A percentile compares a stretch with the other conserved stretches of the same genome.
Evolutionary conservation across 805 yeast species (phyloP).

Genomic region (Millerago galiae): DNA sequence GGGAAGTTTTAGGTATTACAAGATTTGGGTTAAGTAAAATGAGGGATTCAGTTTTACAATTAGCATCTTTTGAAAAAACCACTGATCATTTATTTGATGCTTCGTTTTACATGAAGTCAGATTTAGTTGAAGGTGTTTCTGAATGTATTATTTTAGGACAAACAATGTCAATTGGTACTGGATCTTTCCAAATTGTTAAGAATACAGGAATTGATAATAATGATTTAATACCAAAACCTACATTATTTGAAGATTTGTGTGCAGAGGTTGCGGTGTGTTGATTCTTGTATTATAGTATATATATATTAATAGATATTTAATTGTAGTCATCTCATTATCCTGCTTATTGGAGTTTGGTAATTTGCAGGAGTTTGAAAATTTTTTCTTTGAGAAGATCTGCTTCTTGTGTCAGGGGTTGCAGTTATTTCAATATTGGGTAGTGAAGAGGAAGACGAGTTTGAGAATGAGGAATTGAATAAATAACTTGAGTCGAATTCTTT

Average conservation of each 20-base stretch:
- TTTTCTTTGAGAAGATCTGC: slow-evolving; percentile 11
- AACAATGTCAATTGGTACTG: slow-evolving; percentile 97
- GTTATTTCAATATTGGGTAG: slow-evolving; percentile 12
- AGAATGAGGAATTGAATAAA: slow-evolving; percentile 4
- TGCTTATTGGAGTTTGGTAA: slow-evolving; percentile 21
- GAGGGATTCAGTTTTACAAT: slow-evolving; percentile 95
- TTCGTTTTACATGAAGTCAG: slow-evolving; percentile 95
- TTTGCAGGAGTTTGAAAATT: slow-evolving; percentile 13
- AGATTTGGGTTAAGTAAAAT: slow-evolving; percentile 96
- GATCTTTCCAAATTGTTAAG: slow-evolving; percentile 82
- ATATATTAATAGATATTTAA: not conserved
- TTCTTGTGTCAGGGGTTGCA: slow-evolving; percentile 21
- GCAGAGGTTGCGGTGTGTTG: slow-evolving; percentile 6
- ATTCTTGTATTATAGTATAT: slow-evolving; percentile 5
- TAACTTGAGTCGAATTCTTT: slow-evolving; percentile 1
- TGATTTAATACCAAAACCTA: slow-evolving; percentile 38
- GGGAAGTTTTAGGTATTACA: slow-evolving; percentile 96
- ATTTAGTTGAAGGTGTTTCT: slow-evolving; percentile 93
- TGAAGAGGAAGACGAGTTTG: slow-evolving; percentile 4
- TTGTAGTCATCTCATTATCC: slow-evolving; percentile 18
- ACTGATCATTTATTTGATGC: slow-evolving; percentile 98
- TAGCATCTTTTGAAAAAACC: slow-evolving; percentile 97
- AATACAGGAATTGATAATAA: slow-evolving; percentile 39
- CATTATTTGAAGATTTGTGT: slow-evolving; percentile 39
- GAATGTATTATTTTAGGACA: slow-evolving; percentile 97